Conservation (phyloP, 495 filamentous ascomycete species). For the Trichoderma reesei region DNA sequence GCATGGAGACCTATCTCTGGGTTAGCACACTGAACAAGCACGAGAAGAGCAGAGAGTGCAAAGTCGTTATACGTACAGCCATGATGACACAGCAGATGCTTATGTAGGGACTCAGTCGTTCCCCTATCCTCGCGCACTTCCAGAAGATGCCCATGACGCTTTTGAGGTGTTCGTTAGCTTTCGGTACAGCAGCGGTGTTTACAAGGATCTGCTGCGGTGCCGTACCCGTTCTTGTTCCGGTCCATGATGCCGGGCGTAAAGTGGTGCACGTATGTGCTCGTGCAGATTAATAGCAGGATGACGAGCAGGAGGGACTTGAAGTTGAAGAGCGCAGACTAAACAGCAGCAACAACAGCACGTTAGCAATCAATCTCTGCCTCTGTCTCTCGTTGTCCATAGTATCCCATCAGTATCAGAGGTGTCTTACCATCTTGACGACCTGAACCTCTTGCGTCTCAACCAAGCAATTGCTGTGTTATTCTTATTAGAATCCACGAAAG, state of each 20-base stretch:
- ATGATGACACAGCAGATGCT: conserved; percentile 89
- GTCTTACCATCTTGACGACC: conserved; percentile 18
- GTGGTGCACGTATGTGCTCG: conserved; percentile 83
- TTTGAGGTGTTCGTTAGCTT: conserved; percentile 14
- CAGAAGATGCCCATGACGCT: conserved; percentile 87
- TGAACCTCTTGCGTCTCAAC: not conserved
- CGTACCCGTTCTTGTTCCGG: conserved; percentile 78
- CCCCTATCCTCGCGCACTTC: conserved; percentile 91
- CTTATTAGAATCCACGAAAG: not conserved
- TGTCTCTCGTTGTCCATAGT: not conserved
- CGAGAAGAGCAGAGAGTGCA: not conserved
- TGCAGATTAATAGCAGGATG: conserved; percentile 91
- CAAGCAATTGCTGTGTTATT: not conserved
- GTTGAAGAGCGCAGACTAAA: conserved; percentile 91
- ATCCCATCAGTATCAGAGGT: not conserved
- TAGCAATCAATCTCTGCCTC: conserved; percentile 16
- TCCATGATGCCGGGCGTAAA: conserved; percentile 89
- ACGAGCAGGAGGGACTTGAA: conserved; percentile 91
- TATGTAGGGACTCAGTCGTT: conserved; percentile 90
- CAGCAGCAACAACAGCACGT: conserved; percentile 12
- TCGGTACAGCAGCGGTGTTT: not conserved
- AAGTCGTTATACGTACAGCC: conserved; percentile 51
- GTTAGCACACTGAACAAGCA: not conserved
- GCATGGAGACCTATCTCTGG: conserved; percentile 5
- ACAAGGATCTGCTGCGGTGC: conserved; percentile 16